phyloP scores from a whole-genome alignment of 495 filamentous ascomycete genomes.

The Penicillium chermesinum region DNA sequence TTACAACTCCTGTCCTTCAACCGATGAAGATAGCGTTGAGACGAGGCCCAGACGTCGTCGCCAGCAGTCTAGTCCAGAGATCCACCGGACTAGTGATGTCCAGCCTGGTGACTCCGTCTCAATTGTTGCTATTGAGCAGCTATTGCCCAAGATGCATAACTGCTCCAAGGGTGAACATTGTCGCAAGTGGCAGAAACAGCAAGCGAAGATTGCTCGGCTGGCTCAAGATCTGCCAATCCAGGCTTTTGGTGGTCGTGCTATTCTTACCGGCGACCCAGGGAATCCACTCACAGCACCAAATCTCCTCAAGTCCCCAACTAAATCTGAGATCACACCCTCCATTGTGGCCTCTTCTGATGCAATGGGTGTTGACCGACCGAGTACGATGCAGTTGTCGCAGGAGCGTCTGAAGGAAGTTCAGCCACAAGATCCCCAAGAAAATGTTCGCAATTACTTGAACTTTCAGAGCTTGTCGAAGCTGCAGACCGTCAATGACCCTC shows the following conservation, averaged over 20 bases:
- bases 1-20: not conserved
- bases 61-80: constrained; percentile 28
- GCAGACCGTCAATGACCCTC: constrained; percentile 34
- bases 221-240: constrained; percentile 16
- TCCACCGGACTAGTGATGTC: constrained; percentile 53
- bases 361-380: constrained; percentile 55
- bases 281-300: constrained; percentile 58
- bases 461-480: constrained; percentile 49
- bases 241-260: constrained; percentile 7
- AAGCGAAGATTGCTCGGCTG: constrained; percentile 31
- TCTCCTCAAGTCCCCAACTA: constrained; percentile 17
- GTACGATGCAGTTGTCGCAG: constrained; percentile 64
- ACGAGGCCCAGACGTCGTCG: not conserved
- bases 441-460: constrained; percentile 78
- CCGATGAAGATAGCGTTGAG: not conserved
- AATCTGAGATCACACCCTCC: constrained; percentile 53
- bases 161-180: constrained; percentile 92
- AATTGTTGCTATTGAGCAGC: constrained; percentile 86
- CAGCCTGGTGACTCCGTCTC: constrained; percentile 77
- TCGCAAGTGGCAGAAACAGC: constrained; percentile 69
- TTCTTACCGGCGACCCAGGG: constrained; percentile 66
- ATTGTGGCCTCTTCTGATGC: constrained; percentile 87
- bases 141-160: constrained; percentile 75
- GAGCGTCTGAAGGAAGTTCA: constrained; percentile 62
- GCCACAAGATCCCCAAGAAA: constrained; percentile 79